Percentiles rank a stretch among this genome's conserved stretches.
Conservation (phyloP, 805 yeast species). For the Cephaloascus fragrans region DNA sequence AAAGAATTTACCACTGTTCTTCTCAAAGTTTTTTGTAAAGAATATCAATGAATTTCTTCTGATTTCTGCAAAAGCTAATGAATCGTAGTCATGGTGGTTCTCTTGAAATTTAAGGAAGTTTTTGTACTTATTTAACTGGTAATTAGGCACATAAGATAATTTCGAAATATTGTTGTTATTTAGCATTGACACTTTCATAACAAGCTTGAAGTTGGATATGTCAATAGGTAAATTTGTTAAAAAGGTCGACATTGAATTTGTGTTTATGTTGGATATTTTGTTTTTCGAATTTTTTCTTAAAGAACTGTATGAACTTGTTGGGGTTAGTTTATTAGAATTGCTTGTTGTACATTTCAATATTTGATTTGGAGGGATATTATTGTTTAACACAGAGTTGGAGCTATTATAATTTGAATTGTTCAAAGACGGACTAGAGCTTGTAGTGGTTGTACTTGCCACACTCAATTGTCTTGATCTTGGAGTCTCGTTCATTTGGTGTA, state of each 20-base stretch:
- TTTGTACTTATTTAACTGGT: not conserved
- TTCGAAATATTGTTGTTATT: not conserved
- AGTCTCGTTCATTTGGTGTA: not conserved
- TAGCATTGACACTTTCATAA: not conserved
- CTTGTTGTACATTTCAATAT: not conserved
- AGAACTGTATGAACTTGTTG: not conserved
- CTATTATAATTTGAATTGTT: not conserved
- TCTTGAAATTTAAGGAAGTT: not conserved
- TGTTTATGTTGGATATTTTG: not conserved
- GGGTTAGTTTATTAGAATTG: not conserved
- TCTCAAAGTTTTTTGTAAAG: not conserved
- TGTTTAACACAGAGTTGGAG: not conserved
- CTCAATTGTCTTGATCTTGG: not conserved
- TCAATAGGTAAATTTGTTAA: not conserved
- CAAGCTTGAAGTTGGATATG: not conserved
- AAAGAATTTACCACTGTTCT: not conserved
- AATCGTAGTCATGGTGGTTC: conserved; percentile 1
- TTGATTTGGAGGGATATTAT: no score
- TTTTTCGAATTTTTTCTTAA: not conserved
- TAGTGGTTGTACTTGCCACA: not conserved
- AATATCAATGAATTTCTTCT: not conserved
- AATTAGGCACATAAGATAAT: not conserved
- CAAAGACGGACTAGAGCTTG: not conserved
- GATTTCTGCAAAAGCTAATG: not conserved
- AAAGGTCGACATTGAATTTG: not conserved